phyloP scores from a whole-genome alignment of 2,329 filamentous ascomycete species.

The Grosmannia serpens region DNA sequence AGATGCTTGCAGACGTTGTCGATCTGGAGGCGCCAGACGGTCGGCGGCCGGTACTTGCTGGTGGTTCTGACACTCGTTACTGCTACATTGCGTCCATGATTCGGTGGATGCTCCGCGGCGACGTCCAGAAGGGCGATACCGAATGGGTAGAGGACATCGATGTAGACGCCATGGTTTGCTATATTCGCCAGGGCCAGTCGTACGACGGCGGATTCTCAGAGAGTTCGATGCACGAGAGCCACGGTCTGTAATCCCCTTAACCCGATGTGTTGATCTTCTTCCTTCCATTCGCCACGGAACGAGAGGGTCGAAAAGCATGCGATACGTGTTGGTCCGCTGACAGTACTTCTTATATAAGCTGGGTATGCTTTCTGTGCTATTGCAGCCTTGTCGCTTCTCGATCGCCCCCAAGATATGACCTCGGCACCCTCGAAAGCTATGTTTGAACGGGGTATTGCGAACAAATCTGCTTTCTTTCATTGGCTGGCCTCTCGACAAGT shows the following conservation, averaged over 20 bases:
- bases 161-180: slow-evolving; percentile 54
- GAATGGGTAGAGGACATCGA: slow-evolving; percentile 61
- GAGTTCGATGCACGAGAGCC: slow-evolving; percentile 67
- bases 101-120: slow-evolving; percentile 68
- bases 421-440: slow-evolving; percentile 15
- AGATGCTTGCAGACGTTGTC: slow-evolving; percentile 49
- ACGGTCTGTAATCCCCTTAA: slow-evolving; percentile 39
- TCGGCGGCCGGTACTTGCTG: slow-evolving; percentile 43
- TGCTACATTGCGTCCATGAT: slow-evolving; percentile 77
- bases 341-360: slow-evolving; percentile 34
- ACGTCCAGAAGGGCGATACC: slow-evolving; percentile 32
- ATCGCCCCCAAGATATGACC: slow-evolving; percentile 37
- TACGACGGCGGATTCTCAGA: slow-evolving; percentile 82
- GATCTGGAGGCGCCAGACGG: not conserved
- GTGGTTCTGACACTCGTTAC: slow-evolving; percentile 75
- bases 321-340: not conserved
- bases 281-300: not conserved
- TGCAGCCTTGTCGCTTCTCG: slow-evolving; percentile 64
- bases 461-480: slow-evolving; percentile 24
- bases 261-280: not conserved
- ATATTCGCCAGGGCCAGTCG: slow-evolving; percentile 54
- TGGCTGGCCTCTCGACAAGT: slow-evolving; percentile 53
- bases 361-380: slow-evolving; percentile 89
- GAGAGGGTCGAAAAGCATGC: not conserved
- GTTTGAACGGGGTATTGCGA: slow-evolving; percentile 27